These are phyloP conservation scores for Aspergillus pseudoglaucus DNA, from an alignment of 2,329 filamentous ascomycete genomes.

Conservation along the genomic window DNA sequence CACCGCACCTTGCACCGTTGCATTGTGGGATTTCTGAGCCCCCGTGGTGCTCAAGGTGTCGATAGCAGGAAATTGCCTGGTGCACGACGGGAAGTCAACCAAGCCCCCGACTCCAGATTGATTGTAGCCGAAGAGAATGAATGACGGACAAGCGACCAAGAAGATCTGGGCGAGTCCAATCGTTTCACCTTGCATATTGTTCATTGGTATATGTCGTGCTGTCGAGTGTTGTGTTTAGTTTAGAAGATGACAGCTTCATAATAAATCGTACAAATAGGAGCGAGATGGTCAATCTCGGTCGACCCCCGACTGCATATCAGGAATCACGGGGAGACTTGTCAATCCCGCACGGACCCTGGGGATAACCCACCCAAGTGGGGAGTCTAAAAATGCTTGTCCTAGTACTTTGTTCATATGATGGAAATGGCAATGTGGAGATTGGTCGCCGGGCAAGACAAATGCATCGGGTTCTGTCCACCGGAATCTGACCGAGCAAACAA, in stretches of 20 bases:
- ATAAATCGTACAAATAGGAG: neutral
- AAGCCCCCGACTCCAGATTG: conserved; percentile 46
- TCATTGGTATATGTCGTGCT: neutral
- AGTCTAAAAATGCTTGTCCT: neutral
- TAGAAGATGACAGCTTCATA: neutral
- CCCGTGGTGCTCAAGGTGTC: conserved; percentile 42
- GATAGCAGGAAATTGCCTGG: conserved; percentile 37
- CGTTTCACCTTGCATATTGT: conserved; percentile 1
- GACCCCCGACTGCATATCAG: too few relatives aligned
- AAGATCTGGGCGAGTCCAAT: conserved; percentile 8
- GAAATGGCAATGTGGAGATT: neutral
- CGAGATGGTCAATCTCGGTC: too few relatives aligned
- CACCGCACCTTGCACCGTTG: conserved; percentile 33
- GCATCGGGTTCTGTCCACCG: neutral
- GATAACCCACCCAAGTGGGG: neutral
- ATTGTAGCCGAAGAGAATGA: conserved; percentile 49
- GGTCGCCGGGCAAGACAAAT: neutral
- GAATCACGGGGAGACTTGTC: too few relatives aligned
- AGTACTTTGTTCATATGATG: neutral
- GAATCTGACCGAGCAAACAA: neutral
- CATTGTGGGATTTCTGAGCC: conserved; percentile 37
- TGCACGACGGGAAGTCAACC: conserved; percentile 27
- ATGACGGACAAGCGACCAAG: conserved; percentile 26
- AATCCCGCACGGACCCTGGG: neutral
- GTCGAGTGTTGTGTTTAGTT: neutral